Evolutionary conservation across 768 basidiomycete genomes (phyloP).

Genomic region (Boletus rufocinnamomeus): DNA sequence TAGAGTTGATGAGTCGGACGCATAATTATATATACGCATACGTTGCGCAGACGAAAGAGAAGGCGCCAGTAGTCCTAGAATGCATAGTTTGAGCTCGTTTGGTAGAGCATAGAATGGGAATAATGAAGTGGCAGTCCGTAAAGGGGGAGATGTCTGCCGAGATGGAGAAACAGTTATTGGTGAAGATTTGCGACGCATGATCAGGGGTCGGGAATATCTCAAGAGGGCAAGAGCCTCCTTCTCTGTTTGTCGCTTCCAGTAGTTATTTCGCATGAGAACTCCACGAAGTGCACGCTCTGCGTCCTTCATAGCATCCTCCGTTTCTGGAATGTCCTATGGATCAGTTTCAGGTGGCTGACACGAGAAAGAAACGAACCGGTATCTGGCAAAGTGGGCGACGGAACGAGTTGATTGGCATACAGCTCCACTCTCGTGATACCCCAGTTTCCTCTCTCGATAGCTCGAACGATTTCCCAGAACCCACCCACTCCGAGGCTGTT

Average conservation of each 20-base stretch:
- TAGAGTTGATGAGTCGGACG: constrained; percentile 50
- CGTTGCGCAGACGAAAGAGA: constrained; percentile 58
- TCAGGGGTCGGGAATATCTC: constrained; percentile 47
- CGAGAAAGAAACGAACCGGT: constrained; percentile 8
- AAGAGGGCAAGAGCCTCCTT: constrained; percentile 53
- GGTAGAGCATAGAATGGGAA: constrained; percentile 51
- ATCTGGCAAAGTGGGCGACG: constrained; percentile 8
- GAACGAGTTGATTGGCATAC: constrained; percentile 43
- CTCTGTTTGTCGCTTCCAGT: constrained; percentile 46
- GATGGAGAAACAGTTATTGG: constrained; percentile 17
- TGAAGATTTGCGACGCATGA: constrained; percentile 37
- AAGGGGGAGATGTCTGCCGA: constrained; percentile 15
- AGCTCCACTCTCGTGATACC: constrained; percentile 51
- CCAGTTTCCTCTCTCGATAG: constrained; percentile 52
- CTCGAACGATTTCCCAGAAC: constrained; percentile 48
- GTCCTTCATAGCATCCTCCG: constrained; percentile 36
- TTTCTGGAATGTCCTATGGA: constrained; percentile 16
- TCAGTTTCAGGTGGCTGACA: constrained; percentile 22
- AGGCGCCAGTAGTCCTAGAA: constrained; percentile 58
- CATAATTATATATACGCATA: constrained; percentile 55
- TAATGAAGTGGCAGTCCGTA: constrained; percentile 18
- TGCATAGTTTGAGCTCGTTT: constrained; percentile 56
- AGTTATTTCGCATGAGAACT: constrained; percentile 49
- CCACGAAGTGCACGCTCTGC: constrained; percentile 36
- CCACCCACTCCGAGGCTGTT: constrained; percentile 53